Evolutionary conservation across 257 asterid species (phyloP).

Genomic region (Solanum piurae): DNA sequence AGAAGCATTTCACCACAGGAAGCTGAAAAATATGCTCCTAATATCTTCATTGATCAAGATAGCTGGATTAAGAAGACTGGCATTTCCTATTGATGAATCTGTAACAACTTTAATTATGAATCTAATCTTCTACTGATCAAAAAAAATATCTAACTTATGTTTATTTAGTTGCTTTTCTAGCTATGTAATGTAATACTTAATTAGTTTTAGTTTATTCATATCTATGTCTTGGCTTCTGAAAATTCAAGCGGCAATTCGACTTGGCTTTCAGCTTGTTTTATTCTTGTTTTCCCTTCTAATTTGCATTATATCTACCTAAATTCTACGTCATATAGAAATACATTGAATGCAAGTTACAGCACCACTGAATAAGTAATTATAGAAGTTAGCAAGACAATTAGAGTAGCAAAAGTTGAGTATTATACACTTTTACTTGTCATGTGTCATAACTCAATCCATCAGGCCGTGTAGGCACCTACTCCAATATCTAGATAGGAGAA

Average conservation of each 20-base stretch:
- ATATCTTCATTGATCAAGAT: conserved; percentile 20
- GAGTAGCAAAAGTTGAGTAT: background rate
- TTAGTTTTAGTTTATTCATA: background rate
- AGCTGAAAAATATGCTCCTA: conserved; percentile 47
- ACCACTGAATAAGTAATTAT: too few relatives aligned
- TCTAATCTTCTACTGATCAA: background rate
- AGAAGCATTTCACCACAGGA: conserved; percentile 33
- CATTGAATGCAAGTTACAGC: background rate
- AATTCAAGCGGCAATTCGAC: background rate
- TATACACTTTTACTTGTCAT: background rate
- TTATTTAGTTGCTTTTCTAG: background rate
- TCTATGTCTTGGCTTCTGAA: background rate
- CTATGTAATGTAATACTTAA: background rate
- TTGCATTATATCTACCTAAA: background rate
- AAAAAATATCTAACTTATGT: background rate
- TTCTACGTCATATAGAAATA: background rate
- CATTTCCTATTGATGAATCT: conserved; percentile 25
- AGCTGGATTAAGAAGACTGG: conserved; percentile 42
- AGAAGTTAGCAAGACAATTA: background rate
- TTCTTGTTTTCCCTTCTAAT: background rate
- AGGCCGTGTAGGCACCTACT: background rate
- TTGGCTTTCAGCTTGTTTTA: background rate
- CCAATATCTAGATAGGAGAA: too few relatives aligned
- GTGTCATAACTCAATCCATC: background rate
- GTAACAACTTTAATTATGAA: background rate